These are phyloP conservation scores for Linnemannia zychae DNA, from an alignment of 192 early-diverging fungal genomes.

Conservation along the genomic window DNA sequence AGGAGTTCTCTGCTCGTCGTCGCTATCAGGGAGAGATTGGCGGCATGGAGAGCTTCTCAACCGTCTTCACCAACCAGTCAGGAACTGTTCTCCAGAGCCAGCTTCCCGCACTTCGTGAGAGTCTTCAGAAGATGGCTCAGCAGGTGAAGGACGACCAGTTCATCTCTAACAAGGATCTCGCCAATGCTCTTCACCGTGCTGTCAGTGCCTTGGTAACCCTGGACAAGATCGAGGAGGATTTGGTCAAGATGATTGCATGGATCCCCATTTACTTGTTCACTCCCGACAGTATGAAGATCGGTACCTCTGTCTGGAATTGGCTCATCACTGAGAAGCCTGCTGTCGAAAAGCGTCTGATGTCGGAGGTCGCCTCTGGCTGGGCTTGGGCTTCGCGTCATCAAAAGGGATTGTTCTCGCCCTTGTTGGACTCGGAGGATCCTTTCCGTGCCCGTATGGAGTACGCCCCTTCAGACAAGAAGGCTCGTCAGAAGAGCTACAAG, in stretches of 20 bases:
- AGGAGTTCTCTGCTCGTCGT: constrained; percentile 63
- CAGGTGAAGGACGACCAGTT: constrained; percentile 56
- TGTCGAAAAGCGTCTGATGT: constrained; percentile 83
- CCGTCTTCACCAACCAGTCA: constrained; percentile 33
- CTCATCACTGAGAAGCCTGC: constrained; percentile 83
- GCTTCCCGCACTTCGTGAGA: constrained; percentile 53
- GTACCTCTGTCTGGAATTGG: constrained; percentile 92
- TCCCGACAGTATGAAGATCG: constrained; percentile 82
- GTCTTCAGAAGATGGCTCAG: constrained; percentile 54
- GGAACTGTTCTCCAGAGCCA: constrained; percentile 57
- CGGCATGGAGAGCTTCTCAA: constrained; percentile 48
- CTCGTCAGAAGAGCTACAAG: constrained; percentile 70
- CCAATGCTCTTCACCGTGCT: constrained; percentile 66
- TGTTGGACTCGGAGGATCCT: constrained; percentile 73
- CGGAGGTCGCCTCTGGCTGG: constrained; percentile 89
- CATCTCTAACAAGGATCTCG: constrained; percentile 64
- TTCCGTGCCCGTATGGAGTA: constrained; percentile 95
- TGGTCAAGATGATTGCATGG: constrained; percentile 87
- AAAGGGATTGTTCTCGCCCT: constrained; percentile 85
- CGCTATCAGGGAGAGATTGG: constrained; percentile 66
- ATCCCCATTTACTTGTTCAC: constrained; percentile 88
- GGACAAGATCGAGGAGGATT: constrained; percentile 74
- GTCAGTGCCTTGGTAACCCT: constrained; percentile 63
- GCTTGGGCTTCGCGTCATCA: constrained; percentile 80
- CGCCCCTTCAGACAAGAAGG: constrained; percentile 87